Conservation (phyloP, 1,284 basidiomycete species). For the Trametes sp. region DNA sequence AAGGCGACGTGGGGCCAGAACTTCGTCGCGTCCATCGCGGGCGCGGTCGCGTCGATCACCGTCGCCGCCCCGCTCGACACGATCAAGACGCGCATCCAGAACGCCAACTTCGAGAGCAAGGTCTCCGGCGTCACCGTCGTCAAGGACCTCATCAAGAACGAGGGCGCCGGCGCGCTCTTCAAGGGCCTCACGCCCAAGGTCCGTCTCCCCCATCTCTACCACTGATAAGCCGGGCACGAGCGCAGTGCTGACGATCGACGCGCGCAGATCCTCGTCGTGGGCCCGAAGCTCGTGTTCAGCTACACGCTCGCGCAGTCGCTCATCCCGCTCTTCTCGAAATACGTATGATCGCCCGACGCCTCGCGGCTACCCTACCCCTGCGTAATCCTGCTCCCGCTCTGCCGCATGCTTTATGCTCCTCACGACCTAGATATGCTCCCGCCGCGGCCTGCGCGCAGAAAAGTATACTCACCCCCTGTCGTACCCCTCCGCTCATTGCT, state of each 20-base stretch:
- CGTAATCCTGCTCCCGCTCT: slow-evolving; percentile 6
- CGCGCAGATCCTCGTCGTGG: slow-evolving; percentile 91
- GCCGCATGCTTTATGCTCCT: slow-evolving; percentile 20
- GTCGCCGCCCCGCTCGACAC: slow-evolving; percentile 96
- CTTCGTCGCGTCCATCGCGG: slow-evolving; percentile 93
- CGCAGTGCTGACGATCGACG: not conserved
- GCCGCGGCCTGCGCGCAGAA: slow-evolving; percentile 10
- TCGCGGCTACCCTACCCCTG: not conserved
- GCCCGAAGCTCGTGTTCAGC: slow-evolving; percentile 97
- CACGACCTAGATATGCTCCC: slow-evolving; percentile 25
- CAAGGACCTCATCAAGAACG: slow-evolving; percentile 88
- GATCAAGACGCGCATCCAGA: slow-evolving; percentile 97
- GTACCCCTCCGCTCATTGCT: slow-evolving; percentile 27
- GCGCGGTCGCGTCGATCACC: slow-evolving; percentile 95
- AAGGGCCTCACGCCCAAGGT: slow-evolving; percentile 97
- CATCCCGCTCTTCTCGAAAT: slow-evolving; percentile 94
- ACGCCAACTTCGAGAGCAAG: slow-evolving; percentile 96
- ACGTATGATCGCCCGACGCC: slow-evolving; percentile 56
- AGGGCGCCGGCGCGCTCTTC: slow-evolving; percentile 91
- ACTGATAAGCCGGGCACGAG: not conserved
- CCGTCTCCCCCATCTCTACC: slow-evolving; percentile 31
- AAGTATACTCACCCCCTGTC: slow-evolving; percentile 19
- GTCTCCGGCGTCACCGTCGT: slow-evolving; percentile 90
- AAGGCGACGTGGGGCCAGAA: slow-evolving; percentile 96
- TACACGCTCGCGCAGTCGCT: slow-evolving; percentile 97